phyloP scores from a whole-genome alignment of 139 green algal species.

The Chlamydomonas sp. region DNA sequence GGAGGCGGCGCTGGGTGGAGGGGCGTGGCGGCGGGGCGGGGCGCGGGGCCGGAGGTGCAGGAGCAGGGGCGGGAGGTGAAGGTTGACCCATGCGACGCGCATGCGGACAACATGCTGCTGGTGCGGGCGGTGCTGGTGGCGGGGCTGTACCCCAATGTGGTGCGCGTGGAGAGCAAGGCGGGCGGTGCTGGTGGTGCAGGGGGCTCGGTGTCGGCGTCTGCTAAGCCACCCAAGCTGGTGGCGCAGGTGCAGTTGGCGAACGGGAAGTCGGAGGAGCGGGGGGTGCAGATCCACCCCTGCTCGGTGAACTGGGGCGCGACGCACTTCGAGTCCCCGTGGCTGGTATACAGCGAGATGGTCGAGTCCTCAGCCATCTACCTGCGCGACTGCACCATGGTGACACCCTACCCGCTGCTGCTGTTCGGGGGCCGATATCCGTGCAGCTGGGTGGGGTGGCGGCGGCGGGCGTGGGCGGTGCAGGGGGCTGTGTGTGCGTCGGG shows the following conservation, averaged over 20 bases:
- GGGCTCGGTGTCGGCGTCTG: background rate
- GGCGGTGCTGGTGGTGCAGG: background rate
- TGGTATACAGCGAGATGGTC: slow-evolving; percentile 1
- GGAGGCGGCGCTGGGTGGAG: background rate
- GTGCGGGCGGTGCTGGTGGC: slow-evolving; percentile 36
- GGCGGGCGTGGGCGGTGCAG: background rate
- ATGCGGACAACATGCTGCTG: background rate
- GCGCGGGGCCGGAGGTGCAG: background rate
- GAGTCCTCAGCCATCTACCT: slow-evolving; percentile 18
- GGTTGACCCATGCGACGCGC: background rate
- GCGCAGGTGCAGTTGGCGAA: background rate
- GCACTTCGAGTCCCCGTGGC: background rate
- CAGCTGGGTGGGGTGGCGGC: background rate
- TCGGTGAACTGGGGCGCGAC: background rate
- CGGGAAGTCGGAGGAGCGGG: slow-evolving; percentile 8
- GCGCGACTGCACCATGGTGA: slow-evolving; percentile 22
- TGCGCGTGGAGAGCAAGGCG: slow-evolving; percentile 1
- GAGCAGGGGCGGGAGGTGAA: background rate
- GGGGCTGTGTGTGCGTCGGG: background rate
- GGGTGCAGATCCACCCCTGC: slow-evolving; percentile 31
- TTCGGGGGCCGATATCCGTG: slow-evolving; percentile 32
- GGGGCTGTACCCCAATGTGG: slow-evolving; percentile 42
- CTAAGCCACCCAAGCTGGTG: slow-evolving; percentile 6
- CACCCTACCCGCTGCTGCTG: slow-evolving; percentile 27
- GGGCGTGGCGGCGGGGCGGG: background rate